phyloP scores from a whole-genome alignment of 345 rosid species.

The Arabis hirsuta region DNA sequence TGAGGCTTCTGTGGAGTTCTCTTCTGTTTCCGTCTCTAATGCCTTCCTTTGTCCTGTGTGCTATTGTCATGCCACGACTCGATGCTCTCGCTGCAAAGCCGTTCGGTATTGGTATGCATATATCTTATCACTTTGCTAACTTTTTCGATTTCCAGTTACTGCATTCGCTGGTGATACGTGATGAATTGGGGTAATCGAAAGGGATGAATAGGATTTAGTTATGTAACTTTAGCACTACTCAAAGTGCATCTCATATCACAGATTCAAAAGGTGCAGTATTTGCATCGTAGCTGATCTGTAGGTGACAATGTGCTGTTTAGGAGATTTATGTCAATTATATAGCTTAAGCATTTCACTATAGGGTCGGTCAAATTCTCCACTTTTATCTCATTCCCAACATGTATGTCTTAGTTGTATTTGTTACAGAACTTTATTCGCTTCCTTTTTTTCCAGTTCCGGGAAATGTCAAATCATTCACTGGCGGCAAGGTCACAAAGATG shows the following conservation, averaged over 20 bases:
- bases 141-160: neutral
- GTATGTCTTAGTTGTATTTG: slow-evolving; percentile 10
- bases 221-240: slow-evolving; percentile 20
- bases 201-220: slow-evolving; percentile 3
- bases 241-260: slow-evolving; percentile 23
- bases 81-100: slow-evolving; percentile 85
- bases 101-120: slow-evolving; percentile 84
- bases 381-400: slow-evolving; percentile 10
- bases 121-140: neutral
- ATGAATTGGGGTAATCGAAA: neutral
- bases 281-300: slow-evolving; percentile 9
- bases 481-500: slow-evolving; percentile 96
- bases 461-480: slow-evolving; percentile 93
- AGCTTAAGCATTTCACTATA: slow-evolving; percentile 18
- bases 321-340: slow-evolving; percentile 6
- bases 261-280: neutral
- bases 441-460: slow-evolving; percentile 58
- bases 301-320: slow-evolving; percentile 5
- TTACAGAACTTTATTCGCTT: slow-evolving; percentile 33
- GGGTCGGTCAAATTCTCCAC: slow-evolving; percentile 12
- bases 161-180: neutral
- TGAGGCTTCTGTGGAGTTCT: slow-evolving; percentile 62
- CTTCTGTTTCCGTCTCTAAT: slow-evolving; percentile 43
- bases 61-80: slow-evolving; percentile 69
- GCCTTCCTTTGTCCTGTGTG: slow-evolving; percentile 78